phyloP scores from a whole-genome alignment of 2,329 filamentous ascomycete genomes.

The Ceratocystis papillata region DNA sequence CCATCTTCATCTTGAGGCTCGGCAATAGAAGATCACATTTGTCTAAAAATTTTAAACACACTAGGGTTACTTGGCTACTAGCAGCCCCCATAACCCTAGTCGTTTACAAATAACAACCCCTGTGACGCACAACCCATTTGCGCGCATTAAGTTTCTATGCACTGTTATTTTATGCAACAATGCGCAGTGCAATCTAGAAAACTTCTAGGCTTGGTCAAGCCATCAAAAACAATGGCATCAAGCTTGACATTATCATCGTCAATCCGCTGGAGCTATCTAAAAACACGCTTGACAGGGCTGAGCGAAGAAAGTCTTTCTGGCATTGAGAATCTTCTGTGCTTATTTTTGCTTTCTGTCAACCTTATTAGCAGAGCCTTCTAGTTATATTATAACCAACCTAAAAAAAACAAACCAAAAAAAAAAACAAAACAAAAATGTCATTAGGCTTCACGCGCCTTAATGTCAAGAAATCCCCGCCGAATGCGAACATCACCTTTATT shows the following conservation, averaged over 20 bases:
- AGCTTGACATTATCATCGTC: too few relatives aligned
- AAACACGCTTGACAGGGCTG: too few relatives aligned
- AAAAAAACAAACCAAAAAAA: slow-evolving; percentile 9
- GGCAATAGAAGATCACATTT: too few relatives aligned
- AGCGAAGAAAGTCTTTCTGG: too few relatives aligned
- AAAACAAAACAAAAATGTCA: slow-evolving; percentile 46
- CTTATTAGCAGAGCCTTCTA: neutral
- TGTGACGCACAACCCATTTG: neutral
- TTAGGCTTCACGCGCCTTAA: slow-evolving; percentile 71
- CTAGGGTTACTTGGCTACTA: accelerated
- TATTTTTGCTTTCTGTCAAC: too few relatives aligned
- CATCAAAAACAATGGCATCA: neutral
- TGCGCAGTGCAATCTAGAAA: neutral
- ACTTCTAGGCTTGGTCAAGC: neutral
- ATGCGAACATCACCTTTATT: slow-evolving; percentile 73
- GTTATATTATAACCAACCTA: neutral
- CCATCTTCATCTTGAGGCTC: neutral
- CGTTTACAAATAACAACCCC: neutral
- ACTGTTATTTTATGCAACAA: neutral
- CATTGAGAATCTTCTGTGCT: too few relatives aligned
- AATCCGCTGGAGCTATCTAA: too few relatives aligned
- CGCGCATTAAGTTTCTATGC: neutral
- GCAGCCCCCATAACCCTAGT: neutral
- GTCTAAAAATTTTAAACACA: too few relatives aligned
- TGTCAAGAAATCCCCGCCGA: slow-evolving; percentile 61